Conservation (phyloP, 257 asterid genomes). For the Verbena officinalis region DNA sequence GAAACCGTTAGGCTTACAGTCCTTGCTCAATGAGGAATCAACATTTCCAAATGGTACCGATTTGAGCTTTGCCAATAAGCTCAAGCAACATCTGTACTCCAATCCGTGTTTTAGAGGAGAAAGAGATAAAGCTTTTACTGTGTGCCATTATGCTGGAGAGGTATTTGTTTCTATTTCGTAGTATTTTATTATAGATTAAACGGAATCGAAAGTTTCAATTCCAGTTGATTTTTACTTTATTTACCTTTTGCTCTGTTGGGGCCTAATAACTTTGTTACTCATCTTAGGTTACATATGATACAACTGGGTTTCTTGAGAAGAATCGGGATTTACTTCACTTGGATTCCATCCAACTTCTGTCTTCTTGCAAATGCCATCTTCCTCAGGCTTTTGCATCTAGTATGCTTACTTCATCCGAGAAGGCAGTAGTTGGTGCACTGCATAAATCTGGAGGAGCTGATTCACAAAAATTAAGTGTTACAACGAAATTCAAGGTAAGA, state of each 20-base stretch:
- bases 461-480: constrained; percentile 92
- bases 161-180: constrained; percentile 40
- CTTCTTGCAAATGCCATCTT: constrained; percentile 85
- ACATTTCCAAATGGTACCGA: constrained; percentile 98
- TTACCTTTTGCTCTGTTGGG: neutral
- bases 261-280: constrained; percentile 21
- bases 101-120: constrained; percentile 88
- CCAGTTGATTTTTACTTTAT: constrained; percentile 11
- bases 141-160: constrained; percentile 98
- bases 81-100: constrained; percentile 78
- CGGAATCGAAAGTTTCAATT: constrained; percentile 3
- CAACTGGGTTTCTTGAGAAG: constrained; percentile 95
- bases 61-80: constrained; percentile 93
- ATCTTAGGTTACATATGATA: constrained; percentile 82
- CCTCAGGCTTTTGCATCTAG: constrained; percentile 89
- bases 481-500: constrained; percentile 89
- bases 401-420: constrained; percentile 83
- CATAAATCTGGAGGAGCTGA: constrained; percentile 96
- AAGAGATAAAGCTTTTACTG: constrained; percentile 82
- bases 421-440: constrained; percentile 80
- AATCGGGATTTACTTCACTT: constrained; percentile 89
- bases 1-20: constrained; percentile 91
- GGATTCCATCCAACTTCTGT: constrained; percentile 88
- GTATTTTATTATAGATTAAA: constrained; percentile 19
- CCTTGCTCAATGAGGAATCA: constrained; percentile 96